Base-by-base conservation (phyloP, 2,329 filamentous ascomycete genomes). In the Calonectria pseudoreteaudii region DNA sequence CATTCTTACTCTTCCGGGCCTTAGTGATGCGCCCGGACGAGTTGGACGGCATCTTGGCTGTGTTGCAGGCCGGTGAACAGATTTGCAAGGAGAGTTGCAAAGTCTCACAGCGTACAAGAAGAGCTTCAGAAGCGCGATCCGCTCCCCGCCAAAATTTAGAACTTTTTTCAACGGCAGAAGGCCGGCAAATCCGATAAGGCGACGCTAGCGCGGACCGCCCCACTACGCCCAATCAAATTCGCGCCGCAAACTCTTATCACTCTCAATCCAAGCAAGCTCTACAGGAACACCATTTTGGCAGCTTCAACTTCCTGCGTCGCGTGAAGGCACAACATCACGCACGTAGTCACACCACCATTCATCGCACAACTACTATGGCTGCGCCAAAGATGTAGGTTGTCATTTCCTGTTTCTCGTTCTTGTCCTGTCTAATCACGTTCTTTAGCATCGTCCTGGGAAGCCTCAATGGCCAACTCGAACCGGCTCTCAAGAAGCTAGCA, bases 401-500 rank as follows among this genome's bases (percentile, higher is more conserved):
- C 26, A 10, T 1, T 14, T 30, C 9, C 13, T 16, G 18, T 10
- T 64, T 4, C 14, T 1, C 60, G 7, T 13, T 20, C 11, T 28
- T 18, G 26, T 4, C 50, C 3, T n/a, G 11, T 52, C 77, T 80
- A 58, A 79, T 69, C 16, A 26, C 66, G 30, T 38, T 38, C 75
- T 23, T 44, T 2, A 95, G 93, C 72, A 92, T 97, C 80, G 95
- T 98, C 49, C 87, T 98, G 74, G 97, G 97, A 71, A 92, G 92
- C 82, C 89, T 98, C 76, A 93, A 95, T 82, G 96, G 96, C 80
- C 92, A 94, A 81, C 90, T 98, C 67, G 88, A 91, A 75, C 85
- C 92, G 16, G 92, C 94, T 13, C 95, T 99, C 83, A 89, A 91
- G 74, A 99, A 98, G 85, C 87, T 98, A 26, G 88, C 92, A 11